Evolutionary conservation across 139 green algal genomes (phyloP).

Genomic region (Monoraphidium neglectum): DNA sequence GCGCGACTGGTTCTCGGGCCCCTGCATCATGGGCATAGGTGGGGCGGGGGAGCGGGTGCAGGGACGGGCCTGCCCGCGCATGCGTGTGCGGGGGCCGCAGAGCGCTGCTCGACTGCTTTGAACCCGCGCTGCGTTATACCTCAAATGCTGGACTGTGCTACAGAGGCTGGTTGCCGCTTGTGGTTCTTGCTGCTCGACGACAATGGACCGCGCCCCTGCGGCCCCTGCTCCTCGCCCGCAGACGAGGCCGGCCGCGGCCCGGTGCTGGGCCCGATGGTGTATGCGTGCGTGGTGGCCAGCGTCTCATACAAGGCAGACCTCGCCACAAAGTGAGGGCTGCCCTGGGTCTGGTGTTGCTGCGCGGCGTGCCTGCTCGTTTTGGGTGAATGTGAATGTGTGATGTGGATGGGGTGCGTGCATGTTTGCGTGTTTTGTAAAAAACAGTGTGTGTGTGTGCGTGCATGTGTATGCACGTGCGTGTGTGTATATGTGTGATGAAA

Average conservation of each 20-base stretch:
- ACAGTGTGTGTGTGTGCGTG: not conserved
- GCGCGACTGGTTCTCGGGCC: constrained; percentile 31
- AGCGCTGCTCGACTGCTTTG: too few species aligned
- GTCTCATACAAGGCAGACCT: constrained; percentile 35
- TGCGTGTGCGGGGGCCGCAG: too few species aligned
- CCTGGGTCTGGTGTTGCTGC: too few species aligned
- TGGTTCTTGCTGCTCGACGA: not conserved
- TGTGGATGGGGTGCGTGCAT: not conserved
- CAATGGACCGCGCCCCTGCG: not conserved
- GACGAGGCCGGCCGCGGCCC: constrained; percentile 90
- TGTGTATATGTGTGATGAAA: not conserved
- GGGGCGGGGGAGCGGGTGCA: too few species aligned
- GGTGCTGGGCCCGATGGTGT: constrained; percentile 93
- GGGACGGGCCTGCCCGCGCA: too few species aligned
- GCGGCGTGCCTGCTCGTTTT: too few species aligned
- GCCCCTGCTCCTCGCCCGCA: constrained; percentile 15
- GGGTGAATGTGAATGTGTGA: too few species aligned
- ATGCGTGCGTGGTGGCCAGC: constrained; percentile 55
- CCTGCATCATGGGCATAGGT: constrained; percentile 75
- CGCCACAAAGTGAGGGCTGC: constrained; percentile 35
- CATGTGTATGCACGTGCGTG: not conserved
- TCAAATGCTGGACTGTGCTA: not conserved
- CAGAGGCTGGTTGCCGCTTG: not conserved
- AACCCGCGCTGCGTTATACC: not conserved
- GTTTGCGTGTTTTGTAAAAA: not conserved